These are phyloP conservation scores for Ganoderma boninense DNA, from an alignment of 1,284 basidiomycete genomes.

Conservation along the genomic window DNA sequence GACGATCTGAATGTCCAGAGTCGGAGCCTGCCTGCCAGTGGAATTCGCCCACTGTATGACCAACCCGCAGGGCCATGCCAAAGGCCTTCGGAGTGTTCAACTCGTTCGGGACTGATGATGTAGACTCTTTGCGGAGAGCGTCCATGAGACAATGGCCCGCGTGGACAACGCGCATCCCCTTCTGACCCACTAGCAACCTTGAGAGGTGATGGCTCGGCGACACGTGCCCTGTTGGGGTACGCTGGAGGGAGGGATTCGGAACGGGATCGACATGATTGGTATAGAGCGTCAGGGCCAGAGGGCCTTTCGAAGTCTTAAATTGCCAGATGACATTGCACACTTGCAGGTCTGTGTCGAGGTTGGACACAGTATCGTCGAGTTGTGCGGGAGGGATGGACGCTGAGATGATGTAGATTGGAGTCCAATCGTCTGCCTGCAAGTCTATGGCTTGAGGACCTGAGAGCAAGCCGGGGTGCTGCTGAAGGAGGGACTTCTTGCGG, in stretches of 20 bases:
- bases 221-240: conserved; percentile 6
- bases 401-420: conserved; percentile 23
- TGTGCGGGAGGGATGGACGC: conserved; percentile 7
- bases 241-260: neutral
- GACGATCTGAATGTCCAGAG: neutral
- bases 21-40: neutral
- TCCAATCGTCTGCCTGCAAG: conserved; percentile 15
- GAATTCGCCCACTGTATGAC: conserved; percentile 9
- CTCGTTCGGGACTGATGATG: neutral
- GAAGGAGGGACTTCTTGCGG: conserved; percentile 15
- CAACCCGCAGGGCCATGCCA: conserved; percentile 13
- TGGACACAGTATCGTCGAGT: neutral
- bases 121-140: neutral
- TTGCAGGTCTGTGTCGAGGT: neutral
- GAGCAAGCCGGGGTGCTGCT: conserved; percentile 20
- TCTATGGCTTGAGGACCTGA: conserved; percentile 11
- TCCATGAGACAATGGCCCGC: conserved; percentile 12
- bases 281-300: conserved; percentile 18
- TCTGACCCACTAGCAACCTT: conserved; percentile 2
- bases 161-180: conserved; percentile 13
- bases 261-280: conserved; percentile 22
- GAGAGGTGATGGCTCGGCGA: conserved; percentile 15
- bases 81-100: neutral
- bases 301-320: neutral
- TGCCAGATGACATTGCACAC: conserved; percentile 25